Evolutionary conservation across 73 alveolate species (phyloP).

Genomic region (Paramecium octaurelia): DNA sequence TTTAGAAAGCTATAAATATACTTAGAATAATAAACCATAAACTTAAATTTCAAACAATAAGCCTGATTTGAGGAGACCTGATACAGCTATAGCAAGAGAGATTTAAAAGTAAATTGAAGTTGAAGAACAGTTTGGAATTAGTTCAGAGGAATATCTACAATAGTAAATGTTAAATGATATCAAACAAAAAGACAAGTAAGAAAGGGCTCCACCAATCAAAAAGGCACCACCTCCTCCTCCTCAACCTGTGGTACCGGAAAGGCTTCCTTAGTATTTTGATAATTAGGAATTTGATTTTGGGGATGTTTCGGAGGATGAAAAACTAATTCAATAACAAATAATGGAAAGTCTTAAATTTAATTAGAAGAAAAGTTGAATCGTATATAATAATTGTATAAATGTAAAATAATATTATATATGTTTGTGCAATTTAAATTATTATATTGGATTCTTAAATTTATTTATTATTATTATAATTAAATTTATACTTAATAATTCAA

Average conservation of each 20-base stretch:
- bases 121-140: neutral
- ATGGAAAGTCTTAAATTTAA: neutral
- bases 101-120: neutral
- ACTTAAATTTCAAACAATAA: neutral
- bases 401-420: neutral
- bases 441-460: too few species aligned
- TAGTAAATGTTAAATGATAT: neutral
- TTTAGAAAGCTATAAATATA: neutral
- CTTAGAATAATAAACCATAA: neutral
- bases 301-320: neutral
- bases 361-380: neutral
- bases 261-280: neutral
- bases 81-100: conserved; percentile 7
- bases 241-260: neutral
- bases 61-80: neutral
- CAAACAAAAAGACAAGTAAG: neutral
- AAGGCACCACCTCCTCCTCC: neutral
- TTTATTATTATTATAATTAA: too few species aligned
- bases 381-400: neutral
- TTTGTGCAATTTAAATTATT: neutral
- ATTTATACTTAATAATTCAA: neutral
- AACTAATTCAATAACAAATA: neutral
- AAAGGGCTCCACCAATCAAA: neutral
- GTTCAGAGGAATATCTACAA: neutral
- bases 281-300: neutral